Evolutionary conservation across 2,329 filamentous ascomycete genomes (phyloP).

Genomic region (Lachnellula hyalina): DNA sequence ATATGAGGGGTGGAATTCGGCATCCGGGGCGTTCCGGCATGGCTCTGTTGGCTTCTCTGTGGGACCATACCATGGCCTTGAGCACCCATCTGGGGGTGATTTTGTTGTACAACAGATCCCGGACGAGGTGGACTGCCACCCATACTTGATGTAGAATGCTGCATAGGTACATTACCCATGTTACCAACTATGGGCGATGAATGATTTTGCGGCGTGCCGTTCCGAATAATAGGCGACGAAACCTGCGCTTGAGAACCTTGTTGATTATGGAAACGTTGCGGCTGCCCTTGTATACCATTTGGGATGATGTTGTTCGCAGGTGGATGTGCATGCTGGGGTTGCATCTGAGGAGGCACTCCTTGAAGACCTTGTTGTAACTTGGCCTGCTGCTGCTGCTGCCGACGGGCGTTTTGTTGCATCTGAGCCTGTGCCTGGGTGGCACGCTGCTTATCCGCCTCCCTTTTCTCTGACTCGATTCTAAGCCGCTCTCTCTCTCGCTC

Average conservation of each 20-base stretch:
- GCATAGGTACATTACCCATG: constrained; percentile 49
- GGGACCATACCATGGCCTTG: constrained; percentile 60
- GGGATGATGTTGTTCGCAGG: constrained; percentile 38
- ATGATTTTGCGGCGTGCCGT: constrained; percentile 59
- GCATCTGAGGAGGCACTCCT: constrained; percentile 31
- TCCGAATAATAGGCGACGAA: constrained; percentile 61
- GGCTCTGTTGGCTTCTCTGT: constrained; percentile 61
- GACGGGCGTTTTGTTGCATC: constrained; percentile 32
- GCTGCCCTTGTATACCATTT: constrained; percentile 33
- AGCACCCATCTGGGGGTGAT: constrained; percentile 49
- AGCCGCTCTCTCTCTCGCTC: constrained; percentile 42
- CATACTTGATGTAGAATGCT: constrained; percentile 61
- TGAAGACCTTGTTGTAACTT: constrained; percentile 31
- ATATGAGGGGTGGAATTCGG: constrained; percentile 57
- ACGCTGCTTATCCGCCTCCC: constrained; percentile 31
- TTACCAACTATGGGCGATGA: constrained; percentile 59
- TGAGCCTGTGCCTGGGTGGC: constrained; percentile 36
- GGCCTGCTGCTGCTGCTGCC: constrained; percentile 22
- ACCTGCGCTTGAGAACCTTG: constrained; percentile 55
- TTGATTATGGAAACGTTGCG: constrained; percentile 37
- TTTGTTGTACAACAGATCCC: constrained; percentile 57
- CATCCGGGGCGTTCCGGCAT: constrained; percentile 59
- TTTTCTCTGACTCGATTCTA: constrained; percentile 28
- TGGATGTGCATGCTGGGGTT: constrained; percentile 41
- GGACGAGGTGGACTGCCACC: constrained; percentile 63